Percentiles rank a stretch among this genome's conserved stretches.
Evolutionary conservation across 1,284 basidiomycete genomes (phyloP).

Genomic region (Ustilago sp.): DNA sequence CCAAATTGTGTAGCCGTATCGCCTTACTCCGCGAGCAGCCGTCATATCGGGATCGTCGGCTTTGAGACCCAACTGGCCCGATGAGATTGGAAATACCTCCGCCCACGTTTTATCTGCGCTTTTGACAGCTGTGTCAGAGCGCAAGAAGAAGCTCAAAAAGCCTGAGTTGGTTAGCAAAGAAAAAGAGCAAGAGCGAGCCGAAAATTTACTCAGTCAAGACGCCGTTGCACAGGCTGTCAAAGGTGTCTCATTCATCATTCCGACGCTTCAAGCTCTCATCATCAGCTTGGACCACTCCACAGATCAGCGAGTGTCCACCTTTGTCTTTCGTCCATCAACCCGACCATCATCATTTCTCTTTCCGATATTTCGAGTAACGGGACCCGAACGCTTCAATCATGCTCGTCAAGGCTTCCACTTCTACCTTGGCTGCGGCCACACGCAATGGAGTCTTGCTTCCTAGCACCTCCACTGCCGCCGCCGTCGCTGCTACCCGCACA

Average conservation of each 20-base stretch:
- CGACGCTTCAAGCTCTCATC: not conserved
- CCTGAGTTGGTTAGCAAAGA: conserved; percentile 20
- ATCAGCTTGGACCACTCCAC: not conserved
- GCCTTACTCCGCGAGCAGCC: not conserved
- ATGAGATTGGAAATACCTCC: conserved; percentile 21
- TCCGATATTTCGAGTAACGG: not conserved
- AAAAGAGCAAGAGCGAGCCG: conserved; percentile 8
- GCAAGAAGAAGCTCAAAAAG: not conserved
- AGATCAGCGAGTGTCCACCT: no score
- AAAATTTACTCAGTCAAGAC: conserved; percentile 3
- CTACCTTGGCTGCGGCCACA: conserved; percentile 21
- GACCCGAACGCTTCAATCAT: not conserved
- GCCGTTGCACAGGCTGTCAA: not conserved
- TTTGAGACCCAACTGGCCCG: not conserved
- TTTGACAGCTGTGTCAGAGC: conserved; percentile 14
- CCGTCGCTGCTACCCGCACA: conserved; percentile 12
- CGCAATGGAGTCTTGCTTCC: conserved; percentile 30
- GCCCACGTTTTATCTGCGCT: conserved; percentile 21
- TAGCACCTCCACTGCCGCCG: conserved; percentile 9
- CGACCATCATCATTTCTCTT: not conserved
- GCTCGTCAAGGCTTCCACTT: conserved; percentile 34
- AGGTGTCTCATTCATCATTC: not conserved
- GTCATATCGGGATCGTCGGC: not conserved
- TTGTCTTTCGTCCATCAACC: not conserved
- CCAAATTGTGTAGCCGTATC: conserved; percentile 10